Evolutionary conservation across 352 stramenopile genomes (phyloP).

Genomic region (Phytophthora aleatoria): DNA sequence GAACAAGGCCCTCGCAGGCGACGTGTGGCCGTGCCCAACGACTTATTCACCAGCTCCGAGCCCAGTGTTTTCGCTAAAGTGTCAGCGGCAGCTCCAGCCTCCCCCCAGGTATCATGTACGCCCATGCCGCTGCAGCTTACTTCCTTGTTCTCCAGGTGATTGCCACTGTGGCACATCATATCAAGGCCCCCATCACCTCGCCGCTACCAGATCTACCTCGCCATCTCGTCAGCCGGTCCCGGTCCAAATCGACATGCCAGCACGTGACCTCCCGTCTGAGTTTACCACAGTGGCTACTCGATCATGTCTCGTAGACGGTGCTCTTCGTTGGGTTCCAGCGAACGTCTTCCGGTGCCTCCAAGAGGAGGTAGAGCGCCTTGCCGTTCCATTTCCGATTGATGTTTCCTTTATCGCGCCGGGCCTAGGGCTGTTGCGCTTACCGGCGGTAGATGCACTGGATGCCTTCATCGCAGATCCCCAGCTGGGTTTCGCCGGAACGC

Average conservation of each 20-base stretch:
- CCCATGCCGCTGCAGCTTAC: neutral
- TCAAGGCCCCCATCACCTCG: neutral
- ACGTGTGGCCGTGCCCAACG: neutral
- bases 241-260: neutral
- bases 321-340: neutral
- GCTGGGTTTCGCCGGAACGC: slow-evolving; percentile 10
- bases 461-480: neutral
- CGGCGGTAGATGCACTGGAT: neutral
- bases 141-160: neutral
- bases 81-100: no score
- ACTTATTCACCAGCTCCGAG: neutral
- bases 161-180: neutral
- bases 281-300: neutral
- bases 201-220: neutral
- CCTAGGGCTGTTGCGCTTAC: neutral
- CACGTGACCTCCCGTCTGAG: neutral
- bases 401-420: neutral
- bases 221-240: neutral
- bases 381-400: neutral
- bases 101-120: neutral
- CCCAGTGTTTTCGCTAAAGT: neutral
- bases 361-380: neutral
- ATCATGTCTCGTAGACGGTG: no score
- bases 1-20: neutral
- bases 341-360: neutral